Base-by-base conservation (phyloP, 2,329 filamentous ascomycete genomes). In the Fusarium mundagurra region DNA sequence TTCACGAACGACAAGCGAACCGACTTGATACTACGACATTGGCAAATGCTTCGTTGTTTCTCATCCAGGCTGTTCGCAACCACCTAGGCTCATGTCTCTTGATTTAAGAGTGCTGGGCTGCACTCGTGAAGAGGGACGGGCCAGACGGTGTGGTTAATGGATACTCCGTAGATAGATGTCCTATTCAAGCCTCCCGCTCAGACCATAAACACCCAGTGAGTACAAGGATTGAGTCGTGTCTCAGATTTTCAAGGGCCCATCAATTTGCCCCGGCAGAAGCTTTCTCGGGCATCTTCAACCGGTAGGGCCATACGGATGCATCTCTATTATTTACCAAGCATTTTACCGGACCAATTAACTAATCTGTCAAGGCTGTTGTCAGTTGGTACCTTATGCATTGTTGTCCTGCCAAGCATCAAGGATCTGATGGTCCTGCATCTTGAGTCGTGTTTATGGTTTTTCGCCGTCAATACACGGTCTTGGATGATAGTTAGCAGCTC, bases 331-430 rank as follows among this genome's bases (percentile, higher is more conserved):
- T 62, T 43, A 67, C 50, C 44, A 64, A 47, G 55, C 33, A 66
- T 54, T 58, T 57, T 58, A 34, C 50, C 38, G 51, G 36, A 18
- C 62, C 61, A 71, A 55, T 58, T 20, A 61, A 48, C 45, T 53
- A 36, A 54, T 41, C 38, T 54, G 38, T 57, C 31, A 47, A 67
- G 22, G 29, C 38, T 60, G 44, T 39, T 63, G 70, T 60, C 53
- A 39, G 70, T 57, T 54, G 50, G 61, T 69, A 53, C 47, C 34
- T 62, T 38, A 38, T 61, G 64, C 72, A 63, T 69, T 69, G 72
- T 74, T 69, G 72, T 64, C 72, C 72, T 44, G 72, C 60, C 72
- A 72, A 69, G 68, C 31, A 48, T 68, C 67, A 61, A 74, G 68
- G 72, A 63, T 74, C 36, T 66, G 39, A 43, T 48, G 31, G 47